These are phyloP conservation scores for Blastocrithidia nonstop DNA, from an alignment of 208 protist species.

Conservation along the genomic window DNA sequence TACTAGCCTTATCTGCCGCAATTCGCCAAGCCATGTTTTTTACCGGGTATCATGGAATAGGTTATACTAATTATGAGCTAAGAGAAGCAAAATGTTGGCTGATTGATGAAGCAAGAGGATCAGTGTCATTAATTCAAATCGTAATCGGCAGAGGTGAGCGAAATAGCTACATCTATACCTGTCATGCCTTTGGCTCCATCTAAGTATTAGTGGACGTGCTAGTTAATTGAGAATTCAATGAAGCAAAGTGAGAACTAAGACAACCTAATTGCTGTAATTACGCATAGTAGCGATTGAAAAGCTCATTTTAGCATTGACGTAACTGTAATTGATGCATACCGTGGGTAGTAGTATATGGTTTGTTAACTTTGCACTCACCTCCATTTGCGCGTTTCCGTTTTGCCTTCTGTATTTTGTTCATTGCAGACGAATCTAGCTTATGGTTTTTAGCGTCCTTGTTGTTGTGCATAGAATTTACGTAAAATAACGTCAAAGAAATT, in stretches of 20 bases:
- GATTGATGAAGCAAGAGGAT: constrained; percentile 40
- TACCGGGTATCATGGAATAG: constrained; percentile 74
- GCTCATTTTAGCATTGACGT: constrained; percentile 20
- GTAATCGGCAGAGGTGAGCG: constrained; percentile 54
- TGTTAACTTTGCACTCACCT: no score
- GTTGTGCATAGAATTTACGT: no score
- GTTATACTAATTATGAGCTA: constrained; percentile 31
- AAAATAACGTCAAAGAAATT: no score
- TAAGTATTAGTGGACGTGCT: constrained; percentile 1
- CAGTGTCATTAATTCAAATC: constrained; percentile 77
- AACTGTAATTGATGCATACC: constrained; percentile 39
- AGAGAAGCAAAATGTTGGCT: constrained; percentile 30
- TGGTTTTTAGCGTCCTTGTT: no score
- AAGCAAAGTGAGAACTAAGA: no score
- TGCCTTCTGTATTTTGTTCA: no score
- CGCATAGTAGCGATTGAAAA: constrained; percentile 56
- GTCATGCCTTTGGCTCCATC: constrained; percentile 17
- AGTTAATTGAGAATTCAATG: not conserved
- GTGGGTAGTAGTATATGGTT: no score
- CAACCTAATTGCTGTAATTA: constrained; percentile 43
- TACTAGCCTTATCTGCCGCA: constrained; percentile 53
- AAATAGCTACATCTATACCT: constrained; percentile 45
- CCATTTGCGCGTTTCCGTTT: no score
- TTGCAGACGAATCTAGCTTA: no score
- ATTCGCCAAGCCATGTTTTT: constrained; percentile 66